Evolutionary conservation across 768 basidiomycete genomes (phyloP).

Genomic region (Cubamyces lactineus): DNA sequence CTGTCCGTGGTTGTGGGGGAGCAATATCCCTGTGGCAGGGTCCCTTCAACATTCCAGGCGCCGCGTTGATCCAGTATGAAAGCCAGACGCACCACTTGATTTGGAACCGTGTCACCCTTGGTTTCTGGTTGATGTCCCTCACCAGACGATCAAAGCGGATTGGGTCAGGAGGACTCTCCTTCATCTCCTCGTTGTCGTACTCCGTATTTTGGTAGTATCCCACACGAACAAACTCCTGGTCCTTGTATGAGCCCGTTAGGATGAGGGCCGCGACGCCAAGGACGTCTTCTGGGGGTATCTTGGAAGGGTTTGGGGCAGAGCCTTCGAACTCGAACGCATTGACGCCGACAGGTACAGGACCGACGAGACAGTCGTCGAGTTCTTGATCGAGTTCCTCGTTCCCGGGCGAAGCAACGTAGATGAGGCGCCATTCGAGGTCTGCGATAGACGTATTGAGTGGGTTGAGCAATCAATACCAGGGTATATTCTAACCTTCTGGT

Average conservation of each 20-base stretch:
- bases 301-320: constrained; percentile 77
- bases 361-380: constrained; percentile 96
- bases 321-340: constrained; percentile 98
- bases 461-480: background rate
- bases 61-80: constrained; percentile 4
- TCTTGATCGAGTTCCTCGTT: constrained; percentile 94
- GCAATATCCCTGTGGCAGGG: constrained; percentile 58
- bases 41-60: background rate
- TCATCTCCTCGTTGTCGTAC: constrained; percentile 95
- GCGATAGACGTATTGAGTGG: background rate
- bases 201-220: constrained; percentile 99
- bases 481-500: constrained; percentile 67
- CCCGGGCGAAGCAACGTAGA: constrained; percentile 94
- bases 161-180: constrained; percentile 63
- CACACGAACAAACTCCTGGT: constrained; percentile 98
- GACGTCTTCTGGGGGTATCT: constrained; percentile 88
- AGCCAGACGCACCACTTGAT: constrained; percentile 71
- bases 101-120: constrained; percentile 91
- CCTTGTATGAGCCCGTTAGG: constrained; percentile 92
- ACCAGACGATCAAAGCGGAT: constrained; percentile 81
- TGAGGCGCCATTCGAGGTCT: constrained; percentile 99
- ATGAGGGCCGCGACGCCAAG: constrained; percentile 97
- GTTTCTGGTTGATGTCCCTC: constrained; percentile 88
- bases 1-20: constrained; percentile 47
- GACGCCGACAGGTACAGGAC: constrained; percentile 94